Percentiles rank a stretch among this genome's conserved stretches.
phyloP scores from a whole-genome alignment of 345 rosid genomes.

The Angophora floribunda region DNA sequence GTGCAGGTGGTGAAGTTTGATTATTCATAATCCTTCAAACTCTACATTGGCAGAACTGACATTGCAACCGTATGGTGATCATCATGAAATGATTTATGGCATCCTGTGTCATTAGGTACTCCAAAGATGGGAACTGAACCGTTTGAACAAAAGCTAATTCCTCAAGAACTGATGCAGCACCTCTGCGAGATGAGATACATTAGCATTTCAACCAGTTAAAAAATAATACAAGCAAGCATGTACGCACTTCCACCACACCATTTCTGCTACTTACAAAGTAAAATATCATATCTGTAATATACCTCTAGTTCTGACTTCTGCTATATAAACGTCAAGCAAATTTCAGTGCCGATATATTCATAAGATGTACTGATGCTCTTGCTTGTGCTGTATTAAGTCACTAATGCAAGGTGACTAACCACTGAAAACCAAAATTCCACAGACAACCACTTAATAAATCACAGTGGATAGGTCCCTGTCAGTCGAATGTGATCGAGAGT shows the following conservation, averaged over 20 bases:
- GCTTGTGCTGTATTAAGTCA: background rate
- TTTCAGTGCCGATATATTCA: background rate
- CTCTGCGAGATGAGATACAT: background rate
- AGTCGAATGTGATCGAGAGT: constrained; percentile 72
- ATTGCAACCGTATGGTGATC: too few species aligned
- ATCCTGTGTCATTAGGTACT: background rate
- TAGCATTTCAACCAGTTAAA: background rate
- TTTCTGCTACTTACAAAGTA: background rate
- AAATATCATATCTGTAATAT: background rate
- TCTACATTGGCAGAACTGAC: too few species aligned
- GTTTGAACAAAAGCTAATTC: background rate
- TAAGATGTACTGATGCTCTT: background rate
- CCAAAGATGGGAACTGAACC: background rate
- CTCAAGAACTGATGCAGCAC: background rate
- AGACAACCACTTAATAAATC: background rate
- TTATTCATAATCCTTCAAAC: too few species aligned
- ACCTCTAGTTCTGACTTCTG: background rate
- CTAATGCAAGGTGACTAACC: background rate
- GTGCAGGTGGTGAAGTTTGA: background rate
- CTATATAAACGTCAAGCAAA: background rate
- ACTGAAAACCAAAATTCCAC: background rate
- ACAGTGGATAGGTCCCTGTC: constrained; percentile 19
- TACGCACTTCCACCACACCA: background rate
- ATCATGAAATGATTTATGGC: background rate
- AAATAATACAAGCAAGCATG: background rate